phyloP scores from a whole-genome alignment of 805 yeast species.

The Ogataea philodendri region DNA sequence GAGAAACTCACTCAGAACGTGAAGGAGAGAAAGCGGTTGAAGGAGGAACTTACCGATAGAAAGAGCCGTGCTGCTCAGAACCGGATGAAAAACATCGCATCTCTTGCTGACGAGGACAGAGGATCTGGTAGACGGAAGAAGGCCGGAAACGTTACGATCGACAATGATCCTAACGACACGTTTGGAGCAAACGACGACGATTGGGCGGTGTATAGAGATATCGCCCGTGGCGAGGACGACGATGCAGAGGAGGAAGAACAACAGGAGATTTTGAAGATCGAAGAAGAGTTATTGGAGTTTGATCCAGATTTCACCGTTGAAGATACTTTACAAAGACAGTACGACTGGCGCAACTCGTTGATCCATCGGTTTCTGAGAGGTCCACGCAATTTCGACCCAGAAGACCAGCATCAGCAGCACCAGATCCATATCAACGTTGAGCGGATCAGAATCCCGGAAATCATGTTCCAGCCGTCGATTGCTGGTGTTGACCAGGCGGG shows the following conservation, averaged over 20 bases:
- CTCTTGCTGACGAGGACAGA: conserved; percentile 66
- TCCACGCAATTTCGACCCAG: conserved; percentile 80
- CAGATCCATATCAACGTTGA: conserved; percentile 91
- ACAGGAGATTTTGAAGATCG: conserved; percentile 56
- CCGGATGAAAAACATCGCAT: conserved; percentile 88
- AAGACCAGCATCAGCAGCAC: conserved; percentile 79
- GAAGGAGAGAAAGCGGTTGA: conserved; percentile 66
- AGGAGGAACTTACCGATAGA: conserved; percentile 79
- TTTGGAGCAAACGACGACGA: conserved; percentile 96
- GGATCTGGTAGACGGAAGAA: conserved; percentile 40
- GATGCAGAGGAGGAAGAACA: conserved; percentile 79
- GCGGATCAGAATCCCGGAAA: conserved; percentile 88
- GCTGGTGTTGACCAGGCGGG: conserved; percentile 98
- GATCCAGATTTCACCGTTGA: conserved; percentile 87
- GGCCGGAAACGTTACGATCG: conserved; percentile 63
- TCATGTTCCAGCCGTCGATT: conserved; percentile 85
- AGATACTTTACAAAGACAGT: conserved; percentile 76
- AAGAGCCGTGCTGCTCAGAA: conserved; percentile 89
- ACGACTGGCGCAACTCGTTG: conserved; percentile 79
- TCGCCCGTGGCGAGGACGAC: conserved; percentile 70
- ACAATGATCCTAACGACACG: conserved; percentile 88
- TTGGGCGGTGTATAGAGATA: conserved; percentile 88
- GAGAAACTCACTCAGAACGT: conserved; percentile 55
- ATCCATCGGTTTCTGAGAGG: conserved; percentile 88
- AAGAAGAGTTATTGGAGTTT: conserved; percentile 69